Conservation (phyloP, 106 monocot genomes). For the Allium fistulosum region DNA sequence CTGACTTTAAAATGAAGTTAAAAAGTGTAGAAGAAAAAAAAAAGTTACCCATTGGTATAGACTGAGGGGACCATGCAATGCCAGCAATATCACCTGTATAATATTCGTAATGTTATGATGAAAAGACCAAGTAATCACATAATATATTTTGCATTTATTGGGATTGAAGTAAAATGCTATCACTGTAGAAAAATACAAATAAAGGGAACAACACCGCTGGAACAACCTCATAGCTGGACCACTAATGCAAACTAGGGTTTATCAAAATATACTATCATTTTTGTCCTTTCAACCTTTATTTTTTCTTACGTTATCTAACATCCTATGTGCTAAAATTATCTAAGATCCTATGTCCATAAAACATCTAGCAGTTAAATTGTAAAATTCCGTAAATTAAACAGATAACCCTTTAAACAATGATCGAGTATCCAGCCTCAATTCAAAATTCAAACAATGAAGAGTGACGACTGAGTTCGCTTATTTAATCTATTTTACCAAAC, state of each 20-base stretch:
- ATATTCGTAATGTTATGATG: background rate
- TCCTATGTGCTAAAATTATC: background rate
- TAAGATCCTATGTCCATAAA: background rate
- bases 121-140: background rate
- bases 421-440: background rate
- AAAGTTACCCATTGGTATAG: slow-evolving; percentile 50
- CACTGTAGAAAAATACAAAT: background rate
- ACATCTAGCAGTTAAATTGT: background rate
- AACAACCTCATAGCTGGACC: background rate
- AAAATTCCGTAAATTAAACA: background rate
- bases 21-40: background rate
- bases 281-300: background rate
- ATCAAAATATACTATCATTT: too few species aligned
- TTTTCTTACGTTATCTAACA: background rate
- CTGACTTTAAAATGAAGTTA: too few species aligned
- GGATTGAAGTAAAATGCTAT: background rate
- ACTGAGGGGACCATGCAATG: slow-evolving; percentile 73
- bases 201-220: background rate
- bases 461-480: too few species aligned
- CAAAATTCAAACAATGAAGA: too few species aligned
- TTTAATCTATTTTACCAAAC: too few species aligned
- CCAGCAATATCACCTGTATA: slow-evolving; percentile 64
- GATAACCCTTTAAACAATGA: background rate
- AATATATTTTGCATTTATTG: background rate
- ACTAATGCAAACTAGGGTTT: background rate